Evolutionary conservation across 176 grass and related monocot genomes (phyloP), one percentile per base, ranked within the genome.

Genomic region (Oropetium thomaeum): DNA sequence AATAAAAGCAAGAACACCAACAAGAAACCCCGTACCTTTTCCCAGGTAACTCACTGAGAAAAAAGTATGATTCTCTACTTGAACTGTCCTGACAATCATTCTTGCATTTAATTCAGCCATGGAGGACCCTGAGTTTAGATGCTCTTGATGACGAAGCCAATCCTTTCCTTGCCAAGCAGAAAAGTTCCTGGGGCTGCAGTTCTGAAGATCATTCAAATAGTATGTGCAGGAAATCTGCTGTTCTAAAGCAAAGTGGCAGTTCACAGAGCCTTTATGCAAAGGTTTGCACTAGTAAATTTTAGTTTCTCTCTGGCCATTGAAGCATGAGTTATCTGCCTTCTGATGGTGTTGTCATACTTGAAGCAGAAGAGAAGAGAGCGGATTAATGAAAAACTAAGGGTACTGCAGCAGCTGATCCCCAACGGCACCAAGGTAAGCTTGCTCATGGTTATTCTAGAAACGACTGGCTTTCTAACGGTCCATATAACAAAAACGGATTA

Each of bases 351-450:
- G 30, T 49, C 37, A 49, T 63, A 1, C 3, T 71, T 54, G 3
- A 38, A 49, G 75, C 79, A 87, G 84, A 87, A 33, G 30, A 77
- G 84, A 76, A 70, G 72, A 43, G 78, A 82, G 66, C 81, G 65
- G 58, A 82, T 87, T 11, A 87, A 87, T 7, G 78, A 48, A 29
- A 82, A 62, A 82, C 26, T 82, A 9, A 82, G 31, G 58, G 54
- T 15, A 40, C 66, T 82, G 26, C 85, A 82, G 58, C 58, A 52
- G 48, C 48, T 87, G 37, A 82, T 87, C 66, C 85, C 85, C 15
- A 87, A 87, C 31, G 79, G 85, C 3, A 82, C 66, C 9, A 82
- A 82, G 65, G 85, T 77, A 82, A 58, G 65, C 3, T 49, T 6
- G 38, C 54, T 32, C 15, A 19, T 51, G 42, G 25, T 59, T 5